A percentile compares a stretch with the other conserved stretches of the same genome.
Conservation (phyloP, 495 filamentous ascomycete genomes). For the Ramalina peruviana region DNA sequence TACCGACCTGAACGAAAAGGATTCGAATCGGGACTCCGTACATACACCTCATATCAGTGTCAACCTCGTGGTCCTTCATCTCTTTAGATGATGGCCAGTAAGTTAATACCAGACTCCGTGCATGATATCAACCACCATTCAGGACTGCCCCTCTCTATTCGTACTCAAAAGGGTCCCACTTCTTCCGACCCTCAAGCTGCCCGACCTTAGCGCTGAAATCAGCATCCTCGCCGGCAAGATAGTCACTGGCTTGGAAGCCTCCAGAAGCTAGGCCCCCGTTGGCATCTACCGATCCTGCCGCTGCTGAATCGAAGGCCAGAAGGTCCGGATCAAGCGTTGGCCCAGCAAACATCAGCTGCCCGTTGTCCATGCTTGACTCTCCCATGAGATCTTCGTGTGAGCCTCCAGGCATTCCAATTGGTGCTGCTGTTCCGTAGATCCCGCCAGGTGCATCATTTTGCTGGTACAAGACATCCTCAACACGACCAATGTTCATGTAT, state of each 20-base stretch:
- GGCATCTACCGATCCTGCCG: conserved; percentile 8
- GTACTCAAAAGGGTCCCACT: conserved; percentile 2
- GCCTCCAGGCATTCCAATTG: conserved; percentile 38
- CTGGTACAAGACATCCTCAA: conserved; percentile 39
- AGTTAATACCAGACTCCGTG: no score
- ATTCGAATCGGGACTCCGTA: no score
- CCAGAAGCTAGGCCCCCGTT: neutral
- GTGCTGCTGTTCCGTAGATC: conserved; percentile 16
- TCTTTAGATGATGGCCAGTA: no score
- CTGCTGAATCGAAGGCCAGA: conserved; percentile 20
- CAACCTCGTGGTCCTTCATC: no score
- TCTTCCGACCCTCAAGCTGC: conserved; percentile 1
- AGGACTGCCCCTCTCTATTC: neutral
- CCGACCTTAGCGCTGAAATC: conserved; percentile 3
- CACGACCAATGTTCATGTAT: conserved; percentile 21
- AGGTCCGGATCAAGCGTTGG: conserved; percentile 15
- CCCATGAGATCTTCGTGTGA: conserved; percentile 40
- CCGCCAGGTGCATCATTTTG: conserved; percentile 25
- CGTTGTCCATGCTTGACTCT: conserved; percentile 17
- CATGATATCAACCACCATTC: no score
- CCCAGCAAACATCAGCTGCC: conserved; percentile 6
- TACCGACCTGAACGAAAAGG: no score
- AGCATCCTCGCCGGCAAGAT: neutral
- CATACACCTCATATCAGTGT: no score
- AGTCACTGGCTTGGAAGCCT: conserved; percentile 1